Conservation (phyloP, 331 rosid genomes). For the Rosa hybrid region DNA sequence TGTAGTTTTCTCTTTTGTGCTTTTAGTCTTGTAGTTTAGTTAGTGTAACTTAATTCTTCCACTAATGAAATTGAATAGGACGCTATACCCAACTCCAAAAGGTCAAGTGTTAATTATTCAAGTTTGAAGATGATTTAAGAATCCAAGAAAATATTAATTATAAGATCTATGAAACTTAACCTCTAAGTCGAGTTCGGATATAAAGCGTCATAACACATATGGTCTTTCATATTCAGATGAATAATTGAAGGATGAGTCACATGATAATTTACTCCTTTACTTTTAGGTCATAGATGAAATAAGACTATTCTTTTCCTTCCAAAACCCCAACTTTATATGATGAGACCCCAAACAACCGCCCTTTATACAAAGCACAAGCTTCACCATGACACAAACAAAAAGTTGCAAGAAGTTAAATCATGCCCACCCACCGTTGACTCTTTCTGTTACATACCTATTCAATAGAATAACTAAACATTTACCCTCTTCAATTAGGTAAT, state of each 20-base stretch:
- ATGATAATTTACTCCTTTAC: not conserved
- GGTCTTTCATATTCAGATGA: not conserved
- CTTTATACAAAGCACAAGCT: slow-evolving; percentile 19
- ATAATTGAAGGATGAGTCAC: not conserved
- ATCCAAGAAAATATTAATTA: not conserved
- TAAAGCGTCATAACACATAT: not conserved
- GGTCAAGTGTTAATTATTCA: not conserved
- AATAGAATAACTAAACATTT: not conserved
- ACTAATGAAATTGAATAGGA: no score
- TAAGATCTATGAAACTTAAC: not conserved
- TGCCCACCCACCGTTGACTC: not conserved
- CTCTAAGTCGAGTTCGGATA: not conserved
- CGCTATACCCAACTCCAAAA: no score
- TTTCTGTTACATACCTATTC: not conserved
- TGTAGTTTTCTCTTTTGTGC: no score
- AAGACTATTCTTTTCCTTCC: not conserved
- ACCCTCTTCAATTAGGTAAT: not conserved
- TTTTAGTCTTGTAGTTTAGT: no score
- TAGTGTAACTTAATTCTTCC: no score
- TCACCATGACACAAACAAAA: not conserved
- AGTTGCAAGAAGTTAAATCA: not conserved
- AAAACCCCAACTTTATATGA: not conserved
- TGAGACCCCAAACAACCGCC: not conserved
- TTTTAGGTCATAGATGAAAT: not conserved
- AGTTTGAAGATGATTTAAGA: not conserved